A percentile compares a stretch with the other conserved stretches of the same genome.
Conservation (phyloP, 495 filamentous ascomycete genomes). For the Delitschia confertaspora region DNA sequence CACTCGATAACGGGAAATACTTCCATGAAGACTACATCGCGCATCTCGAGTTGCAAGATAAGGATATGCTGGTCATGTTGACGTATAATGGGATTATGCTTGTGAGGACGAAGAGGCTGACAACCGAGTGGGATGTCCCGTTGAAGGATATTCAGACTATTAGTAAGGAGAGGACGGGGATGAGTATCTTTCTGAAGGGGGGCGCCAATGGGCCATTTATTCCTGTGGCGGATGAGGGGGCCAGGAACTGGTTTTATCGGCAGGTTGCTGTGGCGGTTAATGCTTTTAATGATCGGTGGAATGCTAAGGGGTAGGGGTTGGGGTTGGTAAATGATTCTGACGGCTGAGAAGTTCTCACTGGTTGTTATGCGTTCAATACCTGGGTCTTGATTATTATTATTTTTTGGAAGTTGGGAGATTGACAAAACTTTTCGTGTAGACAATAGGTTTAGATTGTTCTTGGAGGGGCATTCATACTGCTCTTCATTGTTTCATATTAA, state of each 20-base stretch:
- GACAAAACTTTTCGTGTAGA: no score
- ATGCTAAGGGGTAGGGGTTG: slow-evolving; percentile 45
- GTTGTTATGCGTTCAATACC: no score
- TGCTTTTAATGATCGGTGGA: slow-evolving; percentile 63
- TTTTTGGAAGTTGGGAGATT: no score
- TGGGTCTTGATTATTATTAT: no score
- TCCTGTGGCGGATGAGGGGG: slow-evolving; percentile 80
- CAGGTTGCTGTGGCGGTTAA: slow-evolving; percentile 62
- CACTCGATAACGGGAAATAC: slow-evolving; percentile 89
- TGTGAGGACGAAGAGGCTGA: slow-evolving; percentile 71
- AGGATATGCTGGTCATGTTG: slow-evolving; percentile 91
- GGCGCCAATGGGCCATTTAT: slow-evolving; percentile 92
- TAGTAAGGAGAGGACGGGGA: slow-evolving; percentile 87
- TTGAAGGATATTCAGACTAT: slow-evolving; percentile 96
- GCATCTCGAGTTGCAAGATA: slow-evolving; percentile 79
- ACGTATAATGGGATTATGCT: slow-evolving; percentile 90
- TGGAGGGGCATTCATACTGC: no score
- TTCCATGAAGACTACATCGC: slow-evolving; percentile 97
- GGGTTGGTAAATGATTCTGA: no score
- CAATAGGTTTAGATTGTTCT: no score
- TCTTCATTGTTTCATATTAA: no score
- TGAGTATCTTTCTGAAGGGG: slow-evolving; percentile 79
- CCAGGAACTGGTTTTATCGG: slow-evolving; percentile 76
- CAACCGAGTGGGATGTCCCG: slow-evolving; percentile 89
- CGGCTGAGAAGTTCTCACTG: no score